Conservation (phyloP, 2,329 filamentous ascomycete genomes). For the Elsinoe fawcettii region DNA sequence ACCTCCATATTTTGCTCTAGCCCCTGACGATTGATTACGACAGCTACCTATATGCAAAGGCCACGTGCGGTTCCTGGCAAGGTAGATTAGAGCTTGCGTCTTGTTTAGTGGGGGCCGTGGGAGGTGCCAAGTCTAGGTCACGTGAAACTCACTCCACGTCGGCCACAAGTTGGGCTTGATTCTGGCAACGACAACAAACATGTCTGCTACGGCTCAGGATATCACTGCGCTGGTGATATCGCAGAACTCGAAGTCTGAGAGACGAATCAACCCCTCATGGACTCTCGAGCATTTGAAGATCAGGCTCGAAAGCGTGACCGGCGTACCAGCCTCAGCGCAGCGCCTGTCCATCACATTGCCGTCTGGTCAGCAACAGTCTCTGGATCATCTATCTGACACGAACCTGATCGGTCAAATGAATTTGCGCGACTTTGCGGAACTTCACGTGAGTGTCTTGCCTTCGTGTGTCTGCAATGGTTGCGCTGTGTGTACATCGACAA, state of each 20-base stretch:
- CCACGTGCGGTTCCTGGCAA: neutral
- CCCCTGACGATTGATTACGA: too few relatives aligned
- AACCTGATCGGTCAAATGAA: slow-evolving; percentile 57
- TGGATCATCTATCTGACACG: slow-evolving; percentile 61
- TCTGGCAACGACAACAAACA: slow-evolving; percentile 30
- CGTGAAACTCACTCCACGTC: too few relatives aligned
- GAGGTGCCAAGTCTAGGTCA: too few relatives aligned
- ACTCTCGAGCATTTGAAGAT: slow-evolving; percentile 72
- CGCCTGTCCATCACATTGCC: slow-evolving; percentile 63
- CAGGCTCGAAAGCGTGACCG: slow-evolving; percentile 88
- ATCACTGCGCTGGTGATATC: slow-evolving; percentile 68
- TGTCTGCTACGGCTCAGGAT: slow-evolving; percentile 39
- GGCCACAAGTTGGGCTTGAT: too few relatives aligned
- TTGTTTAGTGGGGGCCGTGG: too few relatives aligned
- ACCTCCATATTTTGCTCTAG: too few relatives aligned
- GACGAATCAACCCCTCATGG: slow-evolving; percentile 89
- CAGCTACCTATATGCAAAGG: too few relatives aligned
- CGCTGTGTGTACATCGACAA: neutral
- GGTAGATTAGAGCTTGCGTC: too few relatives aligned
- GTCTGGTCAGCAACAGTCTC: slow-evolving; percentile 53
- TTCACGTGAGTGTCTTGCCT: slow-evolving; percentile 57
- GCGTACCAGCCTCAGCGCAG: slow-evolving; percentile 75
- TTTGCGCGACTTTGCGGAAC: slow-evolving; percentile 66
- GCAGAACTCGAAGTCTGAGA: slow-evolving; percentile 73
- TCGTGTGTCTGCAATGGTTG: neutral